phyloP scores from a whole-genome alignment of 129 eudicot genomes.

The Artemisia argyi region DNA sequence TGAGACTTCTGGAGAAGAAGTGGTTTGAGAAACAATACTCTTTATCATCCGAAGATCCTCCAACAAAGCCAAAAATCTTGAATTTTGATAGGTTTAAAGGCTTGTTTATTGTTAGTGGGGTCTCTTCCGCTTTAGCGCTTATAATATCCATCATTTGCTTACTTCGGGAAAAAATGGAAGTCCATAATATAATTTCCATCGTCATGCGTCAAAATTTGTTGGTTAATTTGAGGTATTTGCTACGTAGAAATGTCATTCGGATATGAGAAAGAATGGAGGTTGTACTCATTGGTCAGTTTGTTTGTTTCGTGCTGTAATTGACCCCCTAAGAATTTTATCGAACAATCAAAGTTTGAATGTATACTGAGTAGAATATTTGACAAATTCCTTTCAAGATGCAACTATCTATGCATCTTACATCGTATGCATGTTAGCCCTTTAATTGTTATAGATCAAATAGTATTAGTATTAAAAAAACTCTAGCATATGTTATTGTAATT shows the following conservation, averaged over 20 bases:
- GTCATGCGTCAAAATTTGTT: background rate
- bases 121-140: constrained; percentile 14
- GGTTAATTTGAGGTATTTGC: background rate
- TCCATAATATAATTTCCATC: background rate
- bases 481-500: no score
- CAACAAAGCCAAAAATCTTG: constrained; percentile 7
- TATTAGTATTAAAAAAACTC: no score
- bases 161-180: constrained; percentile 1
- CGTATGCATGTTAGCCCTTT: no score
- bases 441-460: no score
- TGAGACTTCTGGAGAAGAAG: background rate
- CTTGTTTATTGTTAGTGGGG: constrained; percentile 8
- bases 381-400: background rate
- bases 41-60: background rate
- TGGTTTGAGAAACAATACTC: background rate
- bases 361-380: constrained; percentile 6
- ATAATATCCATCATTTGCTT: background rate
- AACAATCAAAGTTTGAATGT: background rate
- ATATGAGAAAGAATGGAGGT: background rate
- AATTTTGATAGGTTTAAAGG: constrained; percentile 18
- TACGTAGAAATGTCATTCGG: background rate
- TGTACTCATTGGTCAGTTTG: background rate
- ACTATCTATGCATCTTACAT: background rate
- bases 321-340: background rate
- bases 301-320: background rate